phyloP scores from a whole-genome alignment of 2,329 filamentous ascomycete species.

The Aspergillus fumigatus region DNA sequence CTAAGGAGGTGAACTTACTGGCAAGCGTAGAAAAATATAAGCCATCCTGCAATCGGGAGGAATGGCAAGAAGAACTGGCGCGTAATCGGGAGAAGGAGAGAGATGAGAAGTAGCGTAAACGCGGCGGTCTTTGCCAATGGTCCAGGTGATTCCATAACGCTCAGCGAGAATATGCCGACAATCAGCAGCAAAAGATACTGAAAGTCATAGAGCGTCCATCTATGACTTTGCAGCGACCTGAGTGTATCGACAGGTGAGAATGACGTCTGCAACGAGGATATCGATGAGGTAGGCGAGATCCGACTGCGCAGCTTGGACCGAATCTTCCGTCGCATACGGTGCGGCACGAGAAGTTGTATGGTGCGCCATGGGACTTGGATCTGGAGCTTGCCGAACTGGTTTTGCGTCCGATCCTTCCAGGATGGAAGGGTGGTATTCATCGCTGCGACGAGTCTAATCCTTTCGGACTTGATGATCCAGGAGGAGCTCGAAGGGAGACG shows the following conservation, averaged over 20 bases:
- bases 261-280: conserved; percentile 74
- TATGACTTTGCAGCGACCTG: conserved; percentile 67
- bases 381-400: conserved; percentile 42
- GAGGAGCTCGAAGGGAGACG: not conserved
- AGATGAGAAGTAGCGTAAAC: conserved; percentile 61
- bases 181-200: conserved; percentile 75
- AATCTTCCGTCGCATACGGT: conserved; percentile 62
- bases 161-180: conserved; percentile 76
- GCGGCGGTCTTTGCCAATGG: conserved; percentile 72
- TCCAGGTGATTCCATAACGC: conserved; percentile 72
- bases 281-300: conserved; percentile 64
- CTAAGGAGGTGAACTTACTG: conserved; percentile 59
- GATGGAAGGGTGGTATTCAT: conserved; percentile 38
- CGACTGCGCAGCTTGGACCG: conserved; percentile 65
- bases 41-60: conserved; percentile 76
- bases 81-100: conserved; percentile 76
- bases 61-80: conserved; percentile 89
- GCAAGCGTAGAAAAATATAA: conserved; percentile 88
- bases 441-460: conserved; percentile 19
- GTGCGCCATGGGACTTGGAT: conserved; percentile 47
- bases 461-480: not conserved
- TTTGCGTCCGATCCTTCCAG: conserved; percentile 45
- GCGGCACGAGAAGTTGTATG: conserved; percentile 52
- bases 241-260: conserved; percentile 77
- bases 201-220: conserved; percentile 76